A percentile compares a stretch with the other conserved stretches of the same genome.
Conservation (phyloP, 116 monocot species). For the Iris pallida region DNA sequence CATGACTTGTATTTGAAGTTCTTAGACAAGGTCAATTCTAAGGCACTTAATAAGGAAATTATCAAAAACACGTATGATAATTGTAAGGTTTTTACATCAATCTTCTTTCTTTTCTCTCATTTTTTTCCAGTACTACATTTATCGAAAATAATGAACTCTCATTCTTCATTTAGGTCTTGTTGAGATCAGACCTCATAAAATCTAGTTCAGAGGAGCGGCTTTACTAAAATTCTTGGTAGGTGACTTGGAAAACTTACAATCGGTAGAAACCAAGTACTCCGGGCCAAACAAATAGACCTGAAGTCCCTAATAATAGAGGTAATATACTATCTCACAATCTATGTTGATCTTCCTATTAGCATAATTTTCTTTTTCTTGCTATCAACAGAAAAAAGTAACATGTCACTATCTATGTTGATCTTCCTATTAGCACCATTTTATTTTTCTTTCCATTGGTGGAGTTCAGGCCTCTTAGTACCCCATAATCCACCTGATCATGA, state of each 20-base stretch:
- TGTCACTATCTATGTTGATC: not conserved
- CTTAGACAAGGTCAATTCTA: constrained; percentile 84
- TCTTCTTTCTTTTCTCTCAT: not conserved
- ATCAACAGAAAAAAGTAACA: not conserved
- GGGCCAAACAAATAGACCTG: constrained; percentile 89
- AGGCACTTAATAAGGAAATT: constrained; percentile 75
- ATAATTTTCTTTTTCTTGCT: not conserved
- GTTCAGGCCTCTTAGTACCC: too few relatives aligned
- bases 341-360: not conserved
- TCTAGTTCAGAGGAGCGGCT: constrained; percentile 96
- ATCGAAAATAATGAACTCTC: not conserved
- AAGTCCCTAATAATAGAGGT: constrained; percentile 89
- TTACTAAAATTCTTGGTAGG: constrained; percentile 97
- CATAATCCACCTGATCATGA: too few relatives aligned
- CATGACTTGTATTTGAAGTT: constrained; percentile 95
- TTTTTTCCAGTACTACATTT: not conserved
- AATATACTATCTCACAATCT: not conserved
- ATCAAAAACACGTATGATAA: constrained; percentile 96
- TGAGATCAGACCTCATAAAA: constrained; percentile 89
- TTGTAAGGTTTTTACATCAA: constrained; percentile 65
- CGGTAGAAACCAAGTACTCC: constrained; percentile 77
- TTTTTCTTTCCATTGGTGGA: not conserved
- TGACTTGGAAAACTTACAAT: constrained; percentile 99
- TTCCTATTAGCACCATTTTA: not conserved
- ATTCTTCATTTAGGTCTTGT: constrained; percentile 48